Conservation (phyloP, 352 stramenopile species). For the Phytopythium oedochilum region DNA sequence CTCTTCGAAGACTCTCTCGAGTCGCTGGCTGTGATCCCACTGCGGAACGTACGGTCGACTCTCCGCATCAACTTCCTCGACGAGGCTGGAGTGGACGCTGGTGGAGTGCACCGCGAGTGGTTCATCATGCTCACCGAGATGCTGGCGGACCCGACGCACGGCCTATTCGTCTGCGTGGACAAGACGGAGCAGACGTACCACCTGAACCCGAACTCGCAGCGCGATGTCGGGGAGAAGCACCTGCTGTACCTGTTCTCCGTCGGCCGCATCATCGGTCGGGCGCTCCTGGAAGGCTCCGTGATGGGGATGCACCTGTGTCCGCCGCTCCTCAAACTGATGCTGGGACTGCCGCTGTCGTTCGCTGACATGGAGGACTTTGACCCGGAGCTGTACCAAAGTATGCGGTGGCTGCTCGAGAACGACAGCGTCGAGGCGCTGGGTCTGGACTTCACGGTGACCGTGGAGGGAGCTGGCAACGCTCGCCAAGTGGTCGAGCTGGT, state of each 20-base stretch:
- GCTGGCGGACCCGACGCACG: conserved; percentile 16
- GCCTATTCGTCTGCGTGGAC: conserved; percentile 27
- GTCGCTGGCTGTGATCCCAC: too few species aligned
- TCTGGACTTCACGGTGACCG: conserved; percentile 36
- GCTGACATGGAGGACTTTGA: conserved; percentile 76
- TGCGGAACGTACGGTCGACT: too few species aligned
- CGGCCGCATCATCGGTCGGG: conserved; percentile 30
- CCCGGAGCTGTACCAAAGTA: conserved; percentile 24
- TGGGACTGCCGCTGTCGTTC: conserved; percentile 89
- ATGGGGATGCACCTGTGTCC: conserved; percentile 88
- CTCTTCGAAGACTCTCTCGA: background rate
- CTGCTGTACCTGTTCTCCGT: conserved; percentile 17
- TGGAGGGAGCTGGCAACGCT: conserved; percentile 12
- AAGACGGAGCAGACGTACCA: conserved; percentile 32
- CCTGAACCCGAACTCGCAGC: conserved; percentile 22
- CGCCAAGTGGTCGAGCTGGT: too few species aligned
- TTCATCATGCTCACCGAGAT: conserved; percentile 35
- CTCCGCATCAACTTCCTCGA: too few species aligned
- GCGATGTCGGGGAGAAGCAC: conserved; percentile 20
- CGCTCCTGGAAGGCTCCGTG: conserved; percentile 78
- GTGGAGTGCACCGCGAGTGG: too few species aligned
- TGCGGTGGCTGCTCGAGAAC: conserved; percentile 48
- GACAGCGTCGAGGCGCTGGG: conserved; percentile 31
- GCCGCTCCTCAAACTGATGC: conserved; percentile 92
- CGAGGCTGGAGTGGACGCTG: too few species aligned